A percentile compares a stretch with the other conserved stretches of the same genome.
Conservation (phyloP, 164 flowering plant genomes). For the Umbellularia californica region DNA sequence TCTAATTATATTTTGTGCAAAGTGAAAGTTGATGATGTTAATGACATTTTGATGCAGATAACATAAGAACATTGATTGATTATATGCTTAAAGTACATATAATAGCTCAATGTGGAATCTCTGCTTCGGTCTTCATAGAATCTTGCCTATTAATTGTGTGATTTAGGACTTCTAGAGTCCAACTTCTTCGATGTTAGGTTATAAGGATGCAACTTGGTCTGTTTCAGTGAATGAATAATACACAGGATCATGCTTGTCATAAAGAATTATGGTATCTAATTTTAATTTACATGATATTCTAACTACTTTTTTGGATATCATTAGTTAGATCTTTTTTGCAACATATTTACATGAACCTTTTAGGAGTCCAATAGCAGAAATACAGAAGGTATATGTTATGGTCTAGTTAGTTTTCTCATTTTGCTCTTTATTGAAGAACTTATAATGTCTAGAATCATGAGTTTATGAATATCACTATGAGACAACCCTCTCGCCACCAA, state of each 20-base stretch:
- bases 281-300: background rate
- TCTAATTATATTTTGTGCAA: too few species aligned
- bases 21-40: background rate
- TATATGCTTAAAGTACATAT: background rate
- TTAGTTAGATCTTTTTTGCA: background rate
- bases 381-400: background rate
- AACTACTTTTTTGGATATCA: background rate
- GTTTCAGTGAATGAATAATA: too few species aligned
- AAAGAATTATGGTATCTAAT: background rate
- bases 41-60: background rate
- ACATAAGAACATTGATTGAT: background rate
- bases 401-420: background rate
- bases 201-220: background rate
- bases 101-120: background rate
- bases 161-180: too few species aligned
- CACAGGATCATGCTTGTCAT: background rate
- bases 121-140: too few species aligned
- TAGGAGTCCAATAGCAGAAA: background rate
- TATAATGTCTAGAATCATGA: background rate
- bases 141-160: too few species aligned
- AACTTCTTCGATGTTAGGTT: too few species aligned
- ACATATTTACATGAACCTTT: background rate
- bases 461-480: background rate
- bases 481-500: background rate
- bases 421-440: background rate